Conservation (phyloP, 2,329 filamentous ascomycete genomes). For the Fusarium illudens region DNA sequence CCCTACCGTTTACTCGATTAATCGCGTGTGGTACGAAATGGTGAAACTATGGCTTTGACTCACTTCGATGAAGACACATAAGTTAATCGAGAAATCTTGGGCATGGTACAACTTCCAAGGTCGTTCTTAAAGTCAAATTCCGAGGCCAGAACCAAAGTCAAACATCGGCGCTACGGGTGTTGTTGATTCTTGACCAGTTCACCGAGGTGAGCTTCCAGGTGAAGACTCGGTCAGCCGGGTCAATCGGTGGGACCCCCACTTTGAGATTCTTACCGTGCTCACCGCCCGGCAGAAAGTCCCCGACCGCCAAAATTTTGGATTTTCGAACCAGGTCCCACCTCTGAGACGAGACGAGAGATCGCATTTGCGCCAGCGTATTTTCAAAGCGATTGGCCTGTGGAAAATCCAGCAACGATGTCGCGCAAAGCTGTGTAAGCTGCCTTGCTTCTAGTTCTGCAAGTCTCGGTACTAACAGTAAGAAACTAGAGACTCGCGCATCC, state of each 20-base stretch:
- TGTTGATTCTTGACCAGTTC: not conserved
- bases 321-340: conserved; percentile 42
- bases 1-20: not conserved
- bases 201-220: conserved; percentile 4
- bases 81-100: too few relatives aligned
- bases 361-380: conserved; percentile 43
- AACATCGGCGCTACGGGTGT: not conserved
- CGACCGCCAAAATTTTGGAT: conserved; percentile 52
- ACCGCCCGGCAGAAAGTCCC: conserved; percentile 53
- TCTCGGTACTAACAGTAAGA: conserved; percentile 5
- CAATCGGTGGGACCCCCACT: conserved; percentile 22
- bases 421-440: conserved; percentile 64
- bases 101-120: not conserved
- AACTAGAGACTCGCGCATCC: conserved; percentile 84
- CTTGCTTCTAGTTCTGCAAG: rapidly evolving
- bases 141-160: not conserved
- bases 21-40: not conserved
- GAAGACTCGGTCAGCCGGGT: not conserved
- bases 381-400: conserved; percentile 39
- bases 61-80: not conserved
- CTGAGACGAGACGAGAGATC: conserved; percentile 38
- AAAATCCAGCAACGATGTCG: conserved; percentile 57
- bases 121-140: not conserved
- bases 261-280: conserved; percentile 17
- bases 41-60: not conserved